A percentile compares a stretch with the other conserved stretches of the same genome.
Evolutionary conservation across 1,139 yeast species (phyloP).

Genomic region (Lodderomyces margitis): DNA sequence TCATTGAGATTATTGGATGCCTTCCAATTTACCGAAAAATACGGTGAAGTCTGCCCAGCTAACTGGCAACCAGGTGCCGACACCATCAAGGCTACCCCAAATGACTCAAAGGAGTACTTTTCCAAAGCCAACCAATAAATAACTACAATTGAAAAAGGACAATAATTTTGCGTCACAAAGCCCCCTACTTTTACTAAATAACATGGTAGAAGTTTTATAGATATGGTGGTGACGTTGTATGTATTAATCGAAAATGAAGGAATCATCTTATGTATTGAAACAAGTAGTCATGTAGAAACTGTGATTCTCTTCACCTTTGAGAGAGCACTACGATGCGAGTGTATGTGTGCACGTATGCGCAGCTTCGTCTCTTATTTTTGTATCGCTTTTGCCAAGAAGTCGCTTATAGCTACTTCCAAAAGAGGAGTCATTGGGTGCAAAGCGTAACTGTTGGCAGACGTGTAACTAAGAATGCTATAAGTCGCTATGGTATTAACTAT

Average conservation of each 20-base stretch:
- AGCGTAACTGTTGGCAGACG: too few relatives aligned
- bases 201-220: not conserved
- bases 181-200: not conserved
- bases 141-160: not conserved
- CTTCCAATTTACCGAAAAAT: slow-evolving; percentile 96
- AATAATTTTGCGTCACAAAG: not conserved
- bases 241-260: not conserved
- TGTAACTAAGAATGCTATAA: too few relatives aligned
- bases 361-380: too few relatives aligned
- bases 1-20: slow-evolving; percentile 96
- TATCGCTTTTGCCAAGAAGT: too few relatives aligned
- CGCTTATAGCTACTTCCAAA: too few relatives aligned
- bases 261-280: not conserved
- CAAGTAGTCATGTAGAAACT: too few relatives aligned
- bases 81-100: slow-evolving; percentile 87
- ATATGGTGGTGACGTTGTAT: not conserved
- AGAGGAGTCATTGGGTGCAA: too few relatives aligned
- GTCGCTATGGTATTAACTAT: too few relatives aligned
- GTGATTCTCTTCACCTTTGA: too few relatives aligned
- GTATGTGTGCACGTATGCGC: too few relatives aligned
- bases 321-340: too few relatives aligned
- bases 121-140: slow-evolving; percentile 45
- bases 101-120: slow-evolving; percentile 81
- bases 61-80: slow-evolving; percentile 98
- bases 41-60: slow-evolving; percentile 99